Evolutionary conservation across 2,329 filamentous ascomycete genomes (phyloP).

Genomic region (Penicillium sp.): DNA sequence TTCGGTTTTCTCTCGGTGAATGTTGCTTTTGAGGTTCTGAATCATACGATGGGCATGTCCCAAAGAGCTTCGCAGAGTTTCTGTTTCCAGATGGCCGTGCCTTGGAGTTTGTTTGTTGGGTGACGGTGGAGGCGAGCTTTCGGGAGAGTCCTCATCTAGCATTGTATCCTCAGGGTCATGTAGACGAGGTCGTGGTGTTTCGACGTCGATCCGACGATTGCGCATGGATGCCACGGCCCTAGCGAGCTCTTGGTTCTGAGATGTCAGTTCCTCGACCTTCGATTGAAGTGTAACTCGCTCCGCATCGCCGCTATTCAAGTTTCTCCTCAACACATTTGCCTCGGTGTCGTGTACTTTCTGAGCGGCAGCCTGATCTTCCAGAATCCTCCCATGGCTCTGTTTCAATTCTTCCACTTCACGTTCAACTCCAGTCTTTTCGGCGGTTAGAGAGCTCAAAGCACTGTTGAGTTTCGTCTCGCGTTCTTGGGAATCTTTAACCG

Average conservation of each 20-base stretch:
- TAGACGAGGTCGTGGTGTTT: slow-evolving; percentile 56
- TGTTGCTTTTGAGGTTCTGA: slow-evolving; percentile 87
- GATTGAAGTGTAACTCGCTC: slow-evolving; percentile 75
- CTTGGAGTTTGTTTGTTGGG: slow-evolving; percentile 88
- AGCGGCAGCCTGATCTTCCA: slow-evolving; percentile 71
- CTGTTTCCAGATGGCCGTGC: slow-evolving; percentile 86
- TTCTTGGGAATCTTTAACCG: slow-evolving; percentile 71
- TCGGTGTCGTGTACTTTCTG: slow-evolving; percentile 88
- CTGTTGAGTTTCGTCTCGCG: slow-evolving; percentile 79
- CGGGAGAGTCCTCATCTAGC: slow-evolving; percentile 69
- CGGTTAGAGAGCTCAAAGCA: slow-evolving; percentile 62
- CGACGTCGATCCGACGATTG: slow-evolving; percentile 62
- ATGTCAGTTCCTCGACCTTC: slow-evolving; percentile 81
- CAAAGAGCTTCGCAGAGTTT: slow-evolving; percentile 90
- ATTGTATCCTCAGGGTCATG: slow-evolving; percentile 63
- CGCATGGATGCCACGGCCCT: slow-evolving; percentile 70
- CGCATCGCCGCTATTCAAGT: slow-evolving; percentile 69
- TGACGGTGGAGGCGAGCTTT: slow-evolving; percentile 85
- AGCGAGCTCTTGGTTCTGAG: slow-evolving; percentile 87
- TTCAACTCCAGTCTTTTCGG: slow-evolving; percentile 73
- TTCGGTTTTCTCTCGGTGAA: slow-evolving; percentile 97
- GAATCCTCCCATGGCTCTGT: slow-evolving; percentile 69
- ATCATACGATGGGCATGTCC: slow-evolving; percentile 95
- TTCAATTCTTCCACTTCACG: slow-evolving; percentile 90
- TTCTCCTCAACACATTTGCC: slow-evolving; percentile 76